Base-by-base conservation (phyloP, 2,329 filamentous ascomycete genomes). In the Scleromitrula shiraiana region DNA sequence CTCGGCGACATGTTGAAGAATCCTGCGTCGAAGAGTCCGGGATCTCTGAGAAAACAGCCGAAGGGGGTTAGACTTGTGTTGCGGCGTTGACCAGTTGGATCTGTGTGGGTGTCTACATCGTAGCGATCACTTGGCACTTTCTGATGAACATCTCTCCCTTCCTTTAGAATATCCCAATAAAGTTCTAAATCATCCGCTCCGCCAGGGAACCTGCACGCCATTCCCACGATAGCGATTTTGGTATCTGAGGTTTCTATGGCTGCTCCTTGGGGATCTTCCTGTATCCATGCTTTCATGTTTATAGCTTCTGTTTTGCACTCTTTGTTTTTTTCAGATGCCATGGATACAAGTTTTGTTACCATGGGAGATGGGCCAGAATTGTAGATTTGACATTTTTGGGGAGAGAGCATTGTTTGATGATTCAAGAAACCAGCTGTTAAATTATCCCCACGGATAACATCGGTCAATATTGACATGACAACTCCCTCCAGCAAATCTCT, bases 181-280 rank as follows among this genome's bases (percentile, higher is more conserved):
- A 76, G 76, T 19, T 45, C 50, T 87, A 81, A 50, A 78, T 74
- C 59, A 82, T 14, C 77, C 80, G 36, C 84, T 80, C 54, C 83
- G 20, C 27, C 80, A 3, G 85, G 85, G 63, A 87, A 88, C 41
- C 85, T 76, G 47, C 85, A 83, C 29, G 85, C 78, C 75, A 87
- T 84, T 42, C 88, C 88, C 26, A 94, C 82, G 52, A 94, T 88
- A 47, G 88, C 88, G 52, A 94, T 78, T 65, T 89, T 90, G 63
- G 80, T 78, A 59, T 78, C 68, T n/a, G 50, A 39, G 14, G 41
- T 41, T 15, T 29, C 39, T 22, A 29, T 19, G 12, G 26, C 19
- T 19, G 27, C 6, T 14, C 26, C 26, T 20, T 12, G 17, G 3
- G 39, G 4, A 22, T 41, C 26, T 19, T 29, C 26, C 39, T 30